Evolutionary conservation across 2,329 filamentous ascomycete species (phyloP), one percentile per base, ranked within the genome.

Genomic region (Laburnicola sp.): DNA sequence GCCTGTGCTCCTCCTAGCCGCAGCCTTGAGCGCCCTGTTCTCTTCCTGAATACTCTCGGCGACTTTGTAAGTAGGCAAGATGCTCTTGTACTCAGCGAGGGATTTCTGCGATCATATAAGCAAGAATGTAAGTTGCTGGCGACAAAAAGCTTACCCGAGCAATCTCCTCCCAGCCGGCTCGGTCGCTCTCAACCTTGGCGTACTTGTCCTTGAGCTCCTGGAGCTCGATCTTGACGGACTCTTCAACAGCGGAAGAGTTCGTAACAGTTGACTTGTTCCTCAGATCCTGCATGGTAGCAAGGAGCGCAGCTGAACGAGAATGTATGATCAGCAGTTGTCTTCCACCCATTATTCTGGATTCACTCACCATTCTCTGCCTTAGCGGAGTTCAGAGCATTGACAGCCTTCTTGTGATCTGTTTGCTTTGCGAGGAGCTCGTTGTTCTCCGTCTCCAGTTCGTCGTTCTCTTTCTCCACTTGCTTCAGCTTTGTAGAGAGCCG

Each of bases 391-490:
- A 36, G 27, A 3, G 45, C 32, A 11, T 8, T 23, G 21, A 6
- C 3, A 25, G 42, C 25, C 11, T 48, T 47, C 30, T 44, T 56
- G 7, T 45, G 16, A 36, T 62, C 48, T 5, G 37, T 21, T 28
- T 49, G 40, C 36, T 58, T 57, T 11, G 40, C 39, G 6, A 47
- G 25, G 3, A 65, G 50, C 2, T 60, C 35, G 4, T 57, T 54
- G 40, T 60, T 60, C 50, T 63, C 48, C 8, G 8, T 53, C 42
- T 56, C 48, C 10, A 65, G 36, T 8, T 59, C 45, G 2, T 57
- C 48, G 9, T 54, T 50, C 5, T 56, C 52, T 26, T 55, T 46
- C 7, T 57, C 40, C 8, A 55, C n/a, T 21, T 40, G 47, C 11
- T 59, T 41, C 6, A 55, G 27, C 16, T 62, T 60, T 23, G 57